Evolutionary conservation across 805 yeast genomes (phyloP).

Genomic region (Kodamaea leandrae): DNA sequence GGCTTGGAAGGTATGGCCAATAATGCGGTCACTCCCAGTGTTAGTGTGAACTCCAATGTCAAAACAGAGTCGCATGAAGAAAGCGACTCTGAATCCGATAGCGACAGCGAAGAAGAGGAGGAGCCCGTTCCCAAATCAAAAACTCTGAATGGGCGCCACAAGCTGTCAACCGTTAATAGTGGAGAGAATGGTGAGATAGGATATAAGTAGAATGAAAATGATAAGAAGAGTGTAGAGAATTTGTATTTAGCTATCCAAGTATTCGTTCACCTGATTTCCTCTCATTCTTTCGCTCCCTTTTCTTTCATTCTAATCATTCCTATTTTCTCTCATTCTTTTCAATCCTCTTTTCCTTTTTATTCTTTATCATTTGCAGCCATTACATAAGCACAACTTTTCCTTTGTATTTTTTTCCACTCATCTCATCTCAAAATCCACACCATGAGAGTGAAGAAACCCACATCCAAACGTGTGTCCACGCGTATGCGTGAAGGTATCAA

Average conservation of each 20-base stretch:
- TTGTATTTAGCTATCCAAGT: too few species aligned
- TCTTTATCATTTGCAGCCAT: slow-evolving; percentile 1
- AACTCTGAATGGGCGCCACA: background rate
- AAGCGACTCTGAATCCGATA: slow-evolving; percentile 3
- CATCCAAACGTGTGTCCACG: slow-evolving; percentile 86
- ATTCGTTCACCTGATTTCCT: too few species aligned
- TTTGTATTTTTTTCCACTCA: slow-evolving; percentile 7
- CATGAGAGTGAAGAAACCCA: slow-evolving; percentile 56
- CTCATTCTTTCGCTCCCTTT: too few species aligned
- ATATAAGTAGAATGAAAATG: background rate
- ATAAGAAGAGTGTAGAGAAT: too few species aligned
- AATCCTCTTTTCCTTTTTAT: too few species aligned
- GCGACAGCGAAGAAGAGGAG: background rate
- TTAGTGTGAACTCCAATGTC: too few species aligned
- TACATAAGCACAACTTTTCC: slow-evolving; percentile 1
- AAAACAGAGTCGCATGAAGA: background rate
- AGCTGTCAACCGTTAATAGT: background rate
- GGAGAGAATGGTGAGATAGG: slow-evolving; percentile 2
- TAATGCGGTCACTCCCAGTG: too few species aligned
- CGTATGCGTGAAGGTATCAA: slow-evolving; percentile 95
- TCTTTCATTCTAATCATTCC: too few species aligned
- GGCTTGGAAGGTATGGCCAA: too few species aligned
- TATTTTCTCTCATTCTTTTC: too few species aligned
- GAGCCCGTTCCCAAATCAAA: background rate
- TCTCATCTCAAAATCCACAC: slow-evolving; percentile 2